These are phyloP conservation scores for Dothideomycetes sp. DNA, from an alignment of 2,329 filamentous ascomycete genomes.

Conservation along the genomic window DNA sequence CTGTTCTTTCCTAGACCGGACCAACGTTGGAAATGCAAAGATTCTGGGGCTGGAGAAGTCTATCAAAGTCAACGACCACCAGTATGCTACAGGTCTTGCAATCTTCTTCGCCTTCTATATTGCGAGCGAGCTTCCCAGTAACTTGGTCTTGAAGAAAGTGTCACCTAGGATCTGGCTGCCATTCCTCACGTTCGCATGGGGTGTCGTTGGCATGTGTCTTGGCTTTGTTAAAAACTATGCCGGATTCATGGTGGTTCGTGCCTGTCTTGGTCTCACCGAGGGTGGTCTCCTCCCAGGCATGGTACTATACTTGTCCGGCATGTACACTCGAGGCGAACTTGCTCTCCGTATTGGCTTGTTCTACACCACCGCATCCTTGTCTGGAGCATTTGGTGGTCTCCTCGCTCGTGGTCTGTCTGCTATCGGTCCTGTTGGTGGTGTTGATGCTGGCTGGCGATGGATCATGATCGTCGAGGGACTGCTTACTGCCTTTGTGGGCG, in stretches of 20 bases:
- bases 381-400: constrained; percentile 12
- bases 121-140: constrained; percentile 34
- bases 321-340: constrained; percentile 27
- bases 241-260: constrained; percentile 27
- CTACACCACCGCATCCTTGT: constrained; percentile 22
- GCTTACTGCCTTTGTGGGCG: constrained; percentile 27
- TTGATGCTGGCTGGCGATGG: constrained; percentile 20
- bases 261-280: constrained; percentile 30
- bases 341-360: constrained; percentile 23
- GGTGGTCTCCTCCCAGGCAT: constrained; percentile 27
- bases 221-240: constrained; percentile 29
- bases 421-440: constrained; percentile 14
- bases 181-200: constrained; percentile 26
- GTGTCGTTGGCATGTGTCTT: constrained; percentile 27
- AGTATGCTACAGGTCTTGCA: constrained; percentile 31
- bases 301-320: constrained; percentile 27
- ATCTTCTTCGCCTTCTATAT: constrained; percentile 36
- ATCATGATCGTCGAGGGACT: constrained; percentile 17
- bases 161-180: constrained; percentile 30
- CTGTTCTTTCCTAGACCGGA: constrained; percentile 10
- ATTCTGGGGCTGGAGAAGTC: constrained; percentile 28
- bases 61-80: constrained; percentile 25
- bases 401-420: constrained; percentile 6
- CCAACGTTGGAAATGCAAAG: constrained; percentile 29
- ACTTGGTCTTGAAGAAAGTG: constrained; percentile 22